Evolutionary conservation across 345 rosid species (phyloP).

Genomic region (Linum usitatissimum): DNA sequence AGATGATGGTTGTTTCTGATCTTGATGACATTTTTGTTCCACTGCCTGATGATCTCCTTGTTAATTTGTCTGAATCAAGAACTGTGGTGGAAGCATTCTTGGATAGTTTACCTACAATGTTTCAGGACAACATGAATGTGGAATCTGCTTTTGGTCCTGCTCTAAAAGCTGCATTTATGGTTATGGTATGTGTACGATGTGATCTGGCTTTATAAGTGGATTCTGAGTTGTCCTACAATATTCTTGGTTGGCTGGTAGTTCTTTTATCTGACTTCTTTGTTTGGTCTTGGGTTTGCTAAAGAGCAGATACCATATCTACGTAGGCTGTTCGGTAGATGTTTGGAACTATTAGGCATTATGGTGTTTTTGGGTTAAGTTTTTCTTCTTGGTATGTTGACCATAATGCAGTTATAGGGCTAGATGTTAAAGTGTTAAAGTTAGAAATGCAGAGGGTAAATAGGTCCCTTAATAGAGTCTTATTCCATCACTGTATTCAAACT

Average conservation of each 20-base stretch:
- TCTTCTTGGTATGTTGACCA: background rate
- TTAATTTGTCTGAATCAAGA: conserved; percentile 95
- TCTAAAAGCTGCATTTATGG: conserved; percentile 84
- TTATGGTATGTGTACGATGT: conserved; percentile 59
- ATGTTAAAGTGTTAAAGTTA: background rate
- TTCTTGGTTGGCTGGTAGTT: background rate
- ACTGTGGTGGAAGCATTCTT: conserved; percentile 80
- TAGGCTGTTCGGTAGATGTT: background rate
- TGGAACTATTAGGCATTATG: background rate
- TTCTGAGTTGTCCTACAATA: background rate
- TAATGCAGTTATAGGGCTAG: background rate
- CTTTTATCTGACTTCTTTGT: background rate
- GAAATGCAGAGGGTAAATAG: background rate
- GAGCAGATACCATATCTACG: background rate
- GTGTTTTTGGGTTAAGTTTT: background rate
- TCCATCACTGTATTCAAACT: background rate
- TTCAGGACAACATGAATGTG: conserved; percentile 71
- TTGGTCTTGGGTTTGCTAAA: background rate
- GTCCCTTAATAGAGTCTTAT: background rate
- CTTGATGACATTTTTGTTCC: conserved; percentile 90
- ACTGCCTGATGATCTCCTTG: conserved; percentile 95
- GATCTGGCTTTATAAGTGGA: background rate
- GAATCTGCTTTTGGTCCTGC: conserved; percentile 99
- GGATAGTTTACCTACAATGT: conserved; percentile 91
- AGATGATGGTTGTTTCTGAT: conserved; percentile 99